These are phyloP conservation scores for Hansenula anomala DNA, from an alignment of 1,139 yeast species.

Conservation along the genomic window DNA sequence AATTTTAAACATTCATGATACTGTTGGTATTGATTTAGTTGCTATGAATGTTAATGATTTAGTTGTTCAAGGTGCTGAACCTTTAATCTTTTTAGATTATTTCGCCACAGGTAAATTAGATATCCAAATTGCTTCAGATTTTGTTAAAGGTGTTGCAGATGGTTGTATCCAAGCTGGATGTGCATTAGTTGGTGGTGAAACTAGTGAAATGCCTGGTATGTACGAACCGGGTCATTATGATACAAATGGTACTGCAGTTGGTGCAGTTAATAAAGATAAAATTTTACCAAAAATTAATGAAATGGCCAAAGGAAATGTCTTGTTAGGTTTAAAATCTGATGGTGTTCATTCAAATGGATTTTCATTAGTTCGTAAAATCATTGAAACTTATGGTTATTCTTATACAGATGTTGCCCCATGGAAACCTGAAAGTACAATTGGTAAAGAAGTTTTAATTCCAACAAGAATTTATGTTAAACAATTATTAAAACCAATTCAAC, in stretches of 20 bases:
- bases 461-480: slow-evolving; percentile 95
- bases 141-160: slow-evolving; percentile 92
- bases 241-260: slow-evolving; percentile 97
- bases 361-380: slow-evolving; percentile 91
- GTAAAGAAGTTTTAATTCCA: slow-evolving; percentile 83
- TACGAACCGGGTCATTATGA: slow-evolving; percentile 94
- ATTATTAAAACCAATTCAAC: slow-evolving; percentile 65
- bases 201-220: slow-evolving; percentile 99
- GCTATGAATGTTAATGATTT: slow-evolving; percentile 99
- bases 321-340: slow-evolving; percentile 83
- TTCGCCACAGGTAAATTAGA: slow-evolving; percentile 94
- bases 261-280: slow-evolving; percentile 84
- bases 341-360: slow-evolving; percentile 98
- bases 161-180: slow-evolving; percentile 96
- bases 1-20: slow-evolving; percentile 79
- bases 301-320: slow-evolving; percentile 75
- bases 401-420: slow-evolving; percentile 85
- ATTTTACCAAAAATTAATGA: slow-evolving; percentile 65
- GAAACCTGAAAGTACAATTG: slow-evolving; percentile 69
- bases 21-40: slow-evolving; percentile 97
- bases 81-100: slow-evolving; percentile 90
- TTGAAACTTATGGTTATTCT: slow-evolving; percentile 64
- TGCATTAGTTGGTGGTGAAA: slow-evolving; percentile 98
- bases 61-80: slow-evolving; percentile 98
- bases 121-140: slow-evolving; percentile 75